phyloP scores from a whole-genome alignment of 2,329 filamentous ascomycete species.

The Colletotrichum orbiculare region DNA sequence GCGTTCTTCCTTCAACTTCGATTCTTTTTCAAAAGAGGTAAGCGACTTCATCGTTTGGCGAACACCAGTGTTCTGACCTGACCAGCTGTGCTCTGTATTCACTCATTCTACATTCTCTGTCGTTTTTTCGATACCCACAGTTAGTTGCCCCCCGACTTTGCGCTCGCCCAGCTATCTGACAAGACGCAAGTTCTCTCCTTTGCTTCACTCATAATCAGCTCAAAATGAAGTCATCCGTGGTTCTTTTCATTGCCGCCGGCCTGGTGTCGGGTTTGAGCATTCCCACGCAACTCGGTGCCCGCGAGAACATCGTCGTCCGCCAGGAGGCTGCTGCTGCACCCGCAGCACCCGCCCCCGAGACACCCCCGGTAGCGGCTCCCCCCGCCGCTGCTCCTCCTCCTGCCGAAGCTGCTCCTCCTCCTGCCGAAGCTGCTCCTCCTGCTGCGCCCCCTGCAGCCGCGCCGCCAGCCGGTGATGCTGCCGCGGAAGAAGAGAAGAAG shows the following conservation, averaged over 20 bases:
- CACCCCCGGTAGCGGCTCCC: neutral
- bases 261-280: conserved; percentile 45
- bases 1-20: conserved; percentile 29
- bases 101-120: conserved; percentile 34
- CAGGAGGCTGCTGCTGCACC: conserved; percentile 10
- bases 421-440: conserved; percentile 3
- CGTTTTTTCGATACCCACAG: conserved; percentile 33
- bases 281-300: conserved; percentile 35
- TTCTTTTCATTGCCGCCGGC: conserved; percentile 44
- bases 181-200: conserved; percentile 15
- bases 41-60: neutral
- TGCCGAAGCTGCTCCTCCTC: conserved; percentile 3
- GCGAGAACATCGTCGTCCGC: conserved; percentile 10
- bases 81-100: conserved; percentile 45
- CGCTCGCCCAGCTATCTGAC: conserved; percentile 11
- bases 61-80: conserved; percentile 3
- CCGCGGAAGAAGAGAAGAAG: conserved; percentile 29
- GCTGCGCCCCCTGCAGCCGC: conserved; percentile 9
- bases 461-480: conserved; percentile 13
- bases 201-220: conserved; percentile 21
- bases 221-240: conserved; percentile 44
- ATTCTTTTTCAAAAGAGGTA: conserved; percentile 33
- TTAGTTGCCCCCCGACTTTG: neutral
- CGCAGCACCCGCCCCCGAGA: conserved; percentile 1
- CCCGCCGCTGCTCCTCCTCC: neutral